Percentiles rank a stretch among this genome's conserved stretches.
Evolutionary conservation across 2,329 filamentous ascomycete genomes (phyloP).

Genomic region (Exophiala sideris): DNA sequence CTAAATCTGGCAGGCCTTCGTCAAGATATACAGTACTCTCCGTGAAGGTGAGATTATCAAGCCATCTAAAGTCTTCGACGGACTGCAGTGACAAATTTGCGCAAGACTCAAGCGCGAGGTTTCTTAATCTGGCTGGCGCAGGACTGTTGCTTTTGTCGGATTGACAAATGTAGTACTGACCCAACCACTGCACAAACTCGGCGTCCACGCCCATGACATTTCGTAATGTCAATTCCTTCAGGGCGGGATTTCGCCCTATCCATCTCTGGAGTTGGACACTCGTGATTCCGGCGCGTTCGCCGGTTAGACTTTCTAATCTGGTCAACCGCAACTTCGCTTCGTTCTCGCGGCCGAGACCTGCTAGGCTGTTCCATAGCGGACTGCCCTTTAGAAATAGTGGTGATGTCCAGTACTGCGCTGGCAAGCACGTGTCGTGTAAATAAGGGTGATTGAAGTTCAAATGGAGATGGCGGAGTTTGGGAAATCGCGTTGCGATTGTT

Average conservation of each 20-base stretch:
- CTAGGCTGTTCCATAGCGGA: constrained; percentile 34
- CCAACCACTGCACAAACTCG: constrained; percentile 37
- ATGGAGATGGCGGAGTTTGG: constrained; percentile 34
- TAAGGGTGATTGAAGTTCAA: constrained; percentile 37
- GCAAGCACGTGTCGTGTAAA: constrained; percentile 33
- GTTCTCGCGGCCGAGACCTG: constrained; percentile 30
- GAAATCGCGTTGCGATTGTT: constrained; percentile 32
- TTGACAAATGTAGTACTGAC: constrained; percentile 12
- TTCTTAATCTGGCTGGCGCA: constrained; percentile 3
- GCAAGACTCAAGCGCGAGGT: constrained; percentile 14
- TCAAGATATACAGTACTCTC: too few relatives aligned
- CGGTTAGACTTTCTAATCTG: constrained; percentile 31
- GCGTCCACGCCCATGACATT: constrained; percentile 35
- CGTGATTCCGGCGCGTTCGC: constrained; percentile 36
- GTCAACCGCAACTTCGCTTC: constrained; percentile 25
- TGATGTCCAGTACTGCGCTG: constrained; percentile 31
- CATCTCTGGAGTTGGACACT: constrained; percentile 35
- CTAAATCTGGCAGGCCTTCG: too few relatives aligned
- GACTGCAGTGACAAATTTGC: constrained; percentile 1
- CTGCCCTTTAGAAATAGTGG: constrained; percentile 23
- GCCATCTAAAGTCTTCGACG: constrained; percentile 11
- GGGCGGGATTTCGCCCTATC: constrained; percentile 31
- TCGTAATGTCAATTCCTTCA: constrained; percentile 32
- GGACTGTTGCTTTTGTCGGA: neutral
- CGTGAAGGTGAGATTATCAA: neutral